These are phyloP conservation scores for Dendrocalamus sinicus DNA, from an alignment of 176 grass and related monocot species.

Conservation along the genomic window DNA sequence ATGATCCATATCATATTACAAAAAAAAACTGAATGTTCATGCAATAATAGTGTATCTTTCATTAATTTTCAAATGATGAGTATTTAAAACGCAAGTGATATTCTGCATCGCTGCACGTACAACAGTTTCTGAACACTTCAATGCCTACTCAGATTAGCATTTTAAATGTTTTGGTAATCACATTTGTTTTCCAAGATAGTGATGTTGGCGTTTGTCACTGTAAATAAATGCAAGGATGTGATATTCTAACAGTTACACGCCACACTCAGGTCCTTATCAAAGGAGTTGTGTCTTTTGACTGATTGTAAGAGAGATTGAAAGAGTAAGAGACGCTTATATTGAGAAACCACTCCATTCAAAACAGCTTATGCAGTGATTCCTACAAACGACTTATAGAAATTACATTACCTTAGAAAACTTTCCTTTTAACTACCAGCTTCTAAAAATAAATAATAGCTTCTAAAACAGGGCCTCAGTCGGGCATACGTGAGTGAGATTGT, in stretches of 20 bases:
- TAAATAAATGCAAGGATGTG: conserved; percentile 8
- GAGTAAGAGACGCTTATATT: rapidly evolving
- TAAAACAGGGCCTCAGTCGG: background rate
- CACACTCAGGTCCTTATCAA: too few species aligned
- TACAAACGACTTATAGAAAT: too few species aligned
- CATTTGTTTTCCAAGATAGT: background rate
- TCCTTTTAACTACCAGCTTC: too few species aligned
- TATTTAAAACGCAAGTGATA: background rate
- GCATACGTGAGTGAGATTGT: conserved; percentile 12
- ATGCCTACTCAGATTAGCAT: background rate
- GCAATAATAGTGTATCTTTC: background rate
- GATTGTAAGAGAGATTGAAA: too few species aligned
- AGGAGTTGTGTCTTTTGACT: too few species aligned
- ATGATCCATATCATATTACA: background rate
- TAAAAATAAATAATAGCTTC: too few species aligned
- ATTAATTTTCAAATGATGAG: background rate
- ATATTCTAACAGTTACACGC: background rate
- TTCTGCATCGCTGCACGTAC: background rate
- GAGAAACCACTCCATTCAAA: too few species aligned
- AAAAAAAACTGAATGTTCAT: background rate
- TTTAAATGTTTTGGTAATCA: background rate
- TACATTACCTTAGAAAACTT: too few species aligned
- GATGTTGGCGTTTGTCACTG: background rate
- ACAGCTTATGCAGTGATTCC: too few species aligned
- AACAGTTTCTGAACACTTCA: background rate